Percentiles rank a stretch among this genome's conserved stretches.
Evolutionary conservation across 2,329 filamentous ascomycete genomes (phyloP).

Genomic region (Xylariaceae sp.): DNA sequence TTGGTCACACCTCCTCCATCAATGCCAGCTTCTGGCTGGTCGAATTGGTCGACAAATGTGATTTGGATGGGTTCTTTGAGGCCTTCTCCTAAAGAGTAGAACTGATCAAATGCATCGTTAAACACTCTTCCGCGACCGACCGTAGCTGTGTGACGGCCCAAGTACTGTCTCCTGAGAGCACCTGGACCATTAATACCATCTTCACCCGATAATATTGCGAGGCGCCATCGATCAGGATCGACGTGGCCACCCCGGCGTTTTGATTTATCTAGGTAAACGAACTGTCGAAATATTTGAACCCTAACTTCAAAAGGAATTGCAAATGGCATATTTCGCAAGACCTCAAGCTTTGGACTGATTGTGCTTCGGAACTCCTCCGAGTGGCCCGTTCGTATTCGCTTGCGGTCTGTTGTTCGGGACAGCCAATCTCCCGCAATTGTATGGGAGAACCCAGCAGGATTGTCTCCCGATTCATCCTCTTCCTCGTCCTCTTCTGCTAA

Average conservation of each 20-base stretch:
- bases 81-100: constrained; percentile 79
- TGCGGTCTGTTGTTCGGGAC: constrained; percentile 67
- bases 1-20: constrained; percentile 98
- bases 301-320: constrained; percentile 91
- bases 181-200: constrained; percentile 33
- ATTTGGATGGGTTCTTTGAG: constrained; percentile 97
- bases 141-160: constrained; percentile 73
- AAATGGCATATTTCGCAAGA: constrained; percentile 95
- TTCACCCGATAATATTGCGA: constrained; percentile 57
- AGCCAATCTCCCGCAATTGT: constrained; percentile 61
- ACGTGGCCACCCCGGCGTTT: constrained; percentile 71
- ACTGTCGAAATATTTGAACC: constrained; percentile 91
- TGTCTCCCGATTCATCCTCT: constrained; percentile 44
- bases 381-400: constrained; percentile 69
- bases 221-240: constrained; percentile 78
- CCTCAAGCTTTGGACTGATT: constrained; percentile 84
- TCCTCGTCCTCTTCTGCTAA: constrained; percentile 67
- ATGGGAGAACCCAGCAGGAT: constrained; percentile 29
- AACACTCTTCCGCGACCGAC: constrained; percentile 83
- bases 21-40: constrained; percentile 86
- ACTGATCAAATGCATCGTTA: constrained; percentile 82
- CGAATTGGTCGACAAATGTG: constrained; percentile 92
- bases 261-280: constrained; percentile 82
- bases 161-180: constrained; percentile 44
- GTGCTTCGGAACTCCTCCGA: constrained; percentile 76